Evolutionary conservation across 768 basidiomycete species (phyloP).

Genomic region (Amanita rubescens): DNA sequence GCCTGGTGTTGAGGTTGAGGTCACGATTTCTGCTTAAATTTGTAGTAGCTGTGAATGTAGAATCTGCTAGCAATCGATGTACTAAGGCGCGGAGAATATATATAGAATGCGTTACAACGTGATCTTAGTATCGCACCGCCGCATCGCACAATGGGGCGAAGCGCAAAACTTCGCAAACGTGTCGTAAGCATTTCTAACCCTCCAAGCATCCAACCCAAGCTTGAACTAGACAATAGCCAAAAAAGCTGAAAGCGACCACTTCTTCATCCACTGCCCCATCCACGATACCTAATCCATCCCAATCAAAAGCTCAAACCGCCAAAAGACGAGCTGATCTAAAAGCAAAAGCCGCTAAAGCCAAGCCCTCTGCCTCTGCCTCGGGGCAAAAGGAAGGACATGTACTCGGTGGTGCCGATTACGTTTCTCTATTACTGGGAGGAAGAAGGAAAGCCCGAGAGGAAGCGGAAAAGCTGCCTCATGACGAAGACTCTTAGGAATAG

Average conservation of each 20-base stretch:
- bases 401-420: slow-evolving; percentile 72
- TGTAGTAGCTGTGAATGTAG: slow-evolving; percentile 41
- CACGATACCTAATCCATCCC: slow-evolving; percentile 17
- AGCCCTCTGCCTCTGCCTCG: slow-evolving; percentile 11
- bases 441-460: slow-evolving; percentile 60
- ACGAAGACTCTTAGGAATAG: too few relatives aligned
- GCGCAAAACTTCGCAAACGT: slow-evolving; percentile 60
- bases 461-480: slow-evolving; percentile 49
- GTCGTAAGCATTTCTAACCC: slow-evolving; percentile 28
- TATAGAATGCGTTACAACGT: neutral
- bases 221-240: slow-evolving; percentile 17
- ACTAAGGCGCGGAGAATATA: too few relatives aligned
- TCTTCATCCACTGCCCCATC: slow-evolving; percentile 12
- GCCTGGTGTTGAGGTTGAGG: slow-evolving; percentile 98
- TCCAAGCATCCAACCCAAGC: neutral
- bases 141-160: slow-evolving; percentile 46
- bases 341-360: slow-evolving; percentile 26
- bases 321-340: slow-evolving; percentile 47
- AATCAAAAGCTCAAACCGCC: slow-evolving; percentile 31
- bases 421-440: slow-evolving; percentile 64
- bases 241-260: slow-evolving; percentile 30
- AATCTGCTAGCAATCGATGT: slow-evolving; percentile 41
- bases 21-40: slow-evolving; percentile 78
- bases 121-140: too few relatives aligned
- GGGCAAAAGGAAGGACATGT: slow-evolving; percentile 33